Conservation (phyloP, 164 flowering plant species). For the Stephania cephalantha region DNA sequence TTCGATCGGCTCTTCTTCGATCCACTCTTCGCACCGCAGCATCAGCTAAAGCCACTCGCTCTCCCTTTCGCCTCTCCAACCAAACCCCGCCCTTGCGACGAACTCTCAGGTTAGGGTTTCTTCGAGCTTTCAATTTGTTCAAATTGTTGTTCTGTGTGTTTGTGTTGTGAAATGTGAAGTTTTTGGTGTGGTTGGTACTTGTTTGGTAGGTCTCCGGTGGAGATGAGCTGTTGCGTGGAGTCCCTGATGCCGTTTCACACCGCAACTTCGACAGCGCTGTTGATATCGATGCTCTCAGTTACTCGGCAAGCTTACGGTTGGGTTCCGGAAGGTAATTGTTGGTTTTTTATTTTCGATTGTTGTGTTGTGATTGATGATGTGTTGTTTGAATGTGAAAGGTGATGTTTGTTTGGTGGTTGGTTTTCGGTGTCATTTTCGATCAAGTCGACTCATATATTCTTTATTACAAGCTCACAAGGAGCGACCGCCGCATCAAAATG, state of each 20-base stretch:
- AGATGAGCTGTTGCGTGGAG: slow-evolving; percentile 59
- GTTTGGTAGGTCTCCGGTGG: slow-evolving; percentile 34
- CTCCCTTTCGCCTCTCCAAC: slow-evolving; percentile 38
- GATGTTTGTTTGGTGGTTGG: not conserved
- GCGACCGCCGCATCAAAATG: too few species aligned
- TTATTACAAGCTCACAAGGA: too few species aligned
- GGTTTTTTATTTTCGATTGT: not conserved
- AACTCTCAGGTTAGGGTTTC: slow-evolving; percentile 39
- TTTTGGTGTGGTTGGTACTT: not conserved
- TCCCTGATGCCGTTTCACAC: slow-evolving; percentile 76
- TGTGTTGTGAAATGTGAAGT: not conserved
- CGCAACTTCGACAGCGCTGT: slow-evolving; percentile 75
- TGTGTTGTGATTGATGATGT: not conserved
- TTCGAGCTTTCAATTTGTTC: too few species aligned
- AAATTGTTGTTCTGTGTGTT: too few species aligned
- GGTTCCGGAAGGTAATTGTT: slow-evolving; percentile 57
- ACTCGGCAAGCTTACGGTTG: slow-evolving; percentile 49
- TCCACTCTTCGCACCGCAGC: slow-evolving; percentile 34
- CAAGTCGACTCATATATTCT: not conserved
- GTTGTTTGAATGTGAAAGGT: not conserved
- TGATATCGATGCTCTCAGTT: slow-evolving; percentile 69
- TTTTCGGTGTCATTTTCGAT: not conserved
- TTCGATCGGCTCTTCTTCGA: slow-evolving; percentile 48
- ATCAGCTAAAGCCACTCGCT: slow-evolving; percentile 26
- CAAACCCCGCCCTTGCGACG: slow-evolving; percentile 40